Percentiles rank a stretch among this genome's conserved stretches.
Evolutionary conservation across 257 asterid species (phyloP).

Genomic region (Striga asiatica): DNA sequence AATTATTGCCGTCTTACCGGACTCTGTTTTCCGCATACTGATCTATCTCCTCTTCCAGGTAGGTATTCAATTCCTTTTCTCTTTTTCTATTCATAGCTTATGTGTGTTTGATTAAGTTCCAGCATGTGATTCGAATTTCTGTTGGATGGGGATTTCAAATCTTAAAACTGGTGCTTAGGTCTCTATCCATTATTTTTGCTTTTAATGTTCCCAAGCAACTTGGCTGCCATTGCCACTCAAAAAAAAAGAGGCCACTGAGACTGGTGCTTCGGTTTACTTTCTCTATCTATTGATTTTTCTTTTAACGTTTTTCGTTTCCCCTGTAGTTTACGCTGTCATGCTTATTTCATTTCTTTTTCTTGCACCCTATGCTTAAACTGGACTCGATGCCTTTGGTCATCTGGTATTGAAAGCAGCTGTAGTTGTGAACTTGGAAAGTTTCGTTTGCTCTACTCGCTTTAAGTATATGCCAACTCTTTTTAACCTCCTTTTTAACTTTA

Average conservation of each 20-base stretch:
- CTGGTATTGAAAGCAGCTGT: background rate
- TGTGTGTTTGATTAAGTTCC: background rate
- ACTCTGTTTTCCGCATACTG: constrained; percentile 13
- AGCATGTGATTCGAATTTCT: background rate
- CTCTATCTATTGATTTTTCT: no score
- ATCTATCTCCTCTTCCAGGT: constrained; percentile 21
- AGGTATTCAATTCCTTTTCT: background rate
- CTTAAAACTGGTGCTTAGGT: no score
- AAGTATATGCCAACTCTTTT: background rate
- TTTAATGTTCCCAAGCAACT: no score
- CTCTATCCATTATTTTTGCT: no score
- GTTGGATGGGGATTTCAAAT: constrained; percentile 11
- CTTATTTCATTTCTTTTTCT: background rate
- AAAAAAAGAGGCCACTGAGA: no score
- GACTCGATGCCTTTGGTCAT: background rate
- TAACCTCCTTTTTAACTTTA: background rate
- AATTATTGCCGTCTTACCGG: background rate
- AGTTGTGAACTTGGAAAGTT: background rate
- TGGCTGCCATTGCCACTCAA: no score
- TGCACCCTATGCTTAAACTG: background rate
- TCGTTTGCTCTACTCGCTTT: background rate
- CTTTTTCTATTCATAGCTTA: background rate
- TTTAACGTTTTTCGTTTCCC: no score
- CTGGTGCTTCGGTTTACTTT: no score
- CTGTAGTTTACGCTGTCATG: no score